Conservation (phyloP, 495 filamentous ascomycete species). For the Hypoxylon trugodes region DNA sequence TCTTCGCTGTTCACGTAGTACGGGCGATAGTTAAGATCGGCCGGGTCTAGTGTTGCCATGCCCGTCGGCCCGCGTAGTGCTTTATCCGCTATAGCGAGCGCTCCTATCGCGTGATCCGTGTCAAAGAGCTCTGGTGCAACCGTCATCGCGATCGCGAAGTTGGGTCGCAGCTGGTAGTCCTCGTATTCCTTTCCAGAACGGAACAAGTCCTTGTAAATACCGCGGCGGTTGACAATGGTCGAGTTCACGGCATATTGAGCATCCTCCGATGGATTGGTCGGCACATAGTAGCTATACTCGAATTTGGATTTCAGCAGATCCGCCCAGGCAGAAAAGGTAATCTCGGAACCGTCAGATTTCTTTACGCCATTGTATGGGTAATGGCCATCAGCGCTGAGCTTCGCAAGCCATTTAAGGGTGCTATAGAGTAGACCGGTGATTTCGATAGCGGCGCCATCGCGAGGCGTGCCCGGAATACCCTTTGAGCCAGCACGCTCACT, state of each 20-base stretch:
- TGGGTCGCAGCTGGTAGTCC: slow-evolving; percentile 94
- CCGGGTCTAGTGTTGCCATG: slow-evolving; percentile 94
- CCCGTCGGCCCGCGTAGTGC: slow-evolving; percentile 85
- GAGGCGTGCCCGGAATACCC: slow-evolving; percentile 93
- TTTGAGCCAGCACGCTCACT: slow-evolving; percentile 89
- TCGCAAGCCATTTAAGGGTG: slow-evolving; percentile 78
- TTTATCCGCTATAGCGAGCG: slow-evolving; percentile 80
- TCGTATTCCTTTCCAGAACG: slow-evolving; percentile 92
- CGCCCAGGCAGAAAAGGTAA: slow-evolving; percentile 85
- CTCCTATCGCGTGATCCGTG: slow-evolving; percentile 74
- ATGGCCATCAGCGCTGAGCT: slow-evolving; percentile 68
- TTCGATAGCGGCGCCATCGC: slow-evolving; percentile 94
- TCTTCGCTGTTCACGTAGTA: slow-evolving; percentile 97
- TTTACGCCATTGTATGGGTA: slow-evolving; percentile 78
- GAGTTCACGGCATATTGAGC: slow-evolving; percentile 80
- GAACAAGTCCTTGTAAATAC: slow-evolving; percentile 98
- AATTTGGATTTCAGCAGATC: slow-evolving; percentile 83
- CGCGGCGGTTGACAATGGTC: slow-evolving; percentile 80
- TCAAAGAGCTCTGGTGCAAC: slow-evolving; percentile 90
- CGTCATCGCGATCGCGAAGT: slow-evolving; percentile 96
- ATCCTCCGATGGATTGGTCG: slow-evolving; percentile 72
- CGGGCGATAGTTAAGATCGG: slow-evolving; percentile 89
- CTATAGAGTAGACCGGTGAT: slow-evolving; percentile 94
- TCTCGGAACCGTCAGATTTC: slow-evolving; percentile 61
- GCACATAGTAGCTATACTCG: slow-evolving; percentile 89